These are phyloP conservation scores for Wolfiporia cocos DNA, from an alignment of 1,284 basidiomycete species.

Conservation along the genomic window DNA sequence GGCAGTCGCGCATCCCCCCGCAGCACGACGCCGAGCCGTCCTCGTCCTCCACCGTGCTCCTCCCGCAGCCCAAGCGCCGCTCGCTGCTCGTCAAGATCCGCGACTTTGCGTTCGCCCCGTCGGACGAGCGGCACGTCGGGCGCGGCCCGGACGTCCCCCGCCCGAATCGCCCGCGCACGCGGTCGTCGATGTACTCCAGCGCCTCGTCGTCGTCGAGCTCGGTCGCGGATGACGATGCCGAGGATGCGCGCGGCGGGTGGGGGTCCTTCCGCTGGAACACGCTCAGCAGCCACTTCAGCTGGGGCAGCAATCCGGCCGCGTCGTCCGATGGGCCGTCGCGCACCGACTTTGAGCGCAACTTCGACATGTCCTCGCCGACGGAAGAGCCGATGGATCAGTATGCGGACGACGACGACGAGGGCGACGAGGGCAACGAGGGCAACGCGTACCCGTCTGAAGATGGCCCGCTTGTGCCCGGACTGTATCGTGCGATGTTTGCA, in stretches of 20 bases:
- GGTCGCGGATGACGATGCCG: constrained; percentile 20
- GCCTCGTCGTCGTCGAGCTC: constrained; percentile 18
- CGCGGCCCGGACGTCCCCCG: constrained; percentile 47
- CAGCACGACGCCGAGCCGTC: constrained; percentile 18
- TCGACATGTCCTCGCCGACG: constrained; percentile 27
- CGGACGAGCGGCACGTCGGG: constrained; percentile 51
- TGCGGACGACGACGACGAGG: constrained; percentile 24
- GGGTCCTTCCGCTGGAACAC: constrained; percentile 38
- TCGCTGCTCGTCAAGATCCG: constrained; percentile 44
- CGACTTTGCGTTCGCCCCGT: constrained; percentile 50
- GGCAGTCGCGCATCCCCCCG: too few relatives aligned
- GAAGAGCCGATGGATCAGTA: constrained; percentile 26
- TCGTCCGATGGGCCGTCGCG: constrained; percentile 29
- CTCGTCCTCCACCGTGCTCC: constrained; percentile 18
- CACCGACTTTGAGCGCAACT: constrained; percentile 44
- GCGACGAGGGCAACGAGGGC: constrained; percentile 19
- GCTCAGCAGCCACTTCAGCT: constrained; percentile 29
- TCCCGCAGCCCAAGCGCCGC: constrained; percentile 14
- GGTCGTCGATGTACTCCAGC: constrained; percentile 24
- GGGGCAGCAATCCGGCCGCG: constrained; percentile 16
- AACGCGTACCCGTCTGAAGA: constrained; percentile 21
- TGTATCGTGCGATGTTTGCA: constrained; percentile 66
- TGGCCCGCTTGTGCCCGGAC: constrained; percentile 48
- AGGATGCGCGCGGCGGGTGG: constrained; percentile 31
- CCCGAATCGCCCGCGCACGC: constrained; percentile 37